phyloP scores from a whole-genome alignment of 176 grass and related monocot species.

The Avena insularis region DNA sequence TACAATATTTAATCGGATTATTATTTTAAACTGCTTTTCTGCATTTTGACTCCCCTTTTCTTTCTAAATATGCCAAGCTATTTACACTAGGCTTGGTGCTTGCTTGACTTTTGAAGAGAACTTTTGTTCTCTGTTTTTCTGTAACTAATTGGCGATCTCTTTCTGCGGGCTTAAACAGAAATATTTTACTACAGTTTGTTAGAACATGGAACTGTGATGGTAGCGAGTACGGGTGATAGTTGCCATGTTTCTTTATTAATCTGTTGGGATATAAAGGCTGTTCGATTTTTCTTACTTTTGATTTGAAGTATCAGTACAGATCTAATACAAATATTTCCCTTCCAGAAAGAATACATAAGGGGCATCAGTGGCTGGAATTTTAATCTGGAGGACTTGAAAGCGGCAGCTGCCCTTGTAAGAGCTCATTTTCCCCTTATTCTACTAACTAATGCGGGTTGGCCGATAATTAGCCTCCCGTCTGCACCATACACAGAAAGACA shows the following conservation, averaged over 20 bases:
- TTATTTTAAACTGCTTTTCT: constrained; percentile 14
- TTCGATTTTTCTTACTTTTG: constrained; percentile 9
- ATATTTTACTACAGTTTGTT: constrained; percentile 19
- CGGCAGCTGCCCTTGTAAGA: constrained; percentile 92
- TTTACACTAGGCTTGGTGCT: background rate
- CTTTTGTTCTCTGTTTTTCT: constrained; percentile 28
- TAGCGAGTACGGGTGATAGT: background rate
- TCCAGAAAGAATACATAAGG: constrained; percentile 94
- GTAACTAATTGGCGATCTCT: background rate
- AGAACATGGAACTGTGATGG: constrained; percentile 35
- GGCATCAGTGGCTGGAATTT: constrained; percentile 99
- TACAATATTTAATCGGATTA: constrained; percentile 26
- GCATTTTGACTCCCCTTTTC: constrained; percentile 25
- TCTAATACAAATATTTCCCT: constrained; percentile 39
- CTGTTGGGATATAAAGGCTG: constrained; percentile 1
- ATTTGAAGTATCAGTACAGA: constrained; percentile 30
- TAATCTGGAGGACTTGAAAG: constrained; percentile 97
- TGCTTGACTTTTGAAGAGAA: background rate
- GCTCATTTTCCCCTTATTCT: constrained; percentile 25
- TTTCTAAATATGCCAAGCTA: constrained; percentile 22
- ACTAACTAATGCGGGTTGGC: constrained; percentile 4
- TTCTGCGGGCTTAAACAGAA: background rate
- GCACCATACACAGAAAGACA: background rate
- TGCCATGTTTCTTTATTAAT: constrained; percentile 13
- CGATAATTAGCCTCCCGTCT: constrained; percentile 9